Conservation (phyloP, 1,284 basidiomycete genomes). For the Trichosporon coremiiforme region DNA sequence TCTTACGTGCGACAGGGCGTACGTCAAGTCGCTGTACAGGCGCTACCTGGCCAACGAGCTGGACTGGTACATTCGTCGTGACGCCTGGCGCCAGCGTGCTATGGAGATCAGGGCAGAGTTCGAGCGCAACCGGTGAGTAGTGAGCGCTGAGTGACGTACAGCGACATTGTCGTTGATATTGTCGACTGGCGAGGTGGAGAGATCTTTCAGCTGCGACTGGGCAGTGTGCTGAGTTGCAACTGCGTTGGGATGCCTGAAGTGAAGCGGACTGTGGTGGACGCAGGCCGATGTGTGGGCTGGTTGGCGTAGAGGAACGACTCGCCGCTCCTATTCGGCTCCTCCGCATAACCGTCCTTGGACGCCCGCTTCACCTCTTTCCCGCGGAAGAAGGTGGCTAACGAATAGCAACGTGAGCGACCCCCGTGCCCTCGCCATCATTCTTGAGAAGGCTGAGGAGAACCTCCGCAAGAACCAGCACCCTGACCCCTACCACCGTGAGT, state of each 20-base stretch:
- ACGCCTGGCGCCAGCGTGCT: slow-evolving; percentile 81
- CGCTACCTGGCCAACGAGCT: slow-evolving; percentile 80
- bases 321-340: no score
- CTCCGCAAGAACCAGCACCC: slow-evolving; percentile 74
- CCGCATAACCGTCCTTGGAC: no score
- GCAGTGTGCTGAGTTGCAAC: no score
- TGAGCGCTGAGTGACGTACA: background rate
- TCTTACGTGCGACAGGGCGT: slow-evolving; percentile 58
- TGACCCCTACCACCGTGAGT: slow-evolving; percentile 86
- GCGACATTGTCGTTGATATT: no score
- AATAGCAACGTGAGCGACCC: slow-evolving; percentile 83
- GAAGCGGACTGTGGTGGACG: no score
- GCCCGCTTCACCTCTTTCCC: no score
- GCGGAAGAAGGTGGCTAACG: slow-evolving; percentile 13
- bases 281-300: no score
- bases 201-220: no score
- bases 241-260: no score
- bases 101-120: slow-evolving; percentile 86
- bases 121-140: slow-evolving; percentile 78
- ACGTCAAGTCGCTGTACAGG: slow-evolving; percentile 90
- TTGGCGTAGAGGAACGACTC: no score
- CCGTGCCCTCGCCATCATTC: slow-evolving; percentile 74
- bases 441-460: slow-evolving; percentile 77
- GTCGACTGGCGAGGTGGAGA: no score
- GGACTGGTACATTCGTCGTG: slow-evolving; percentile 83